Percentiles rank a stretch among this genome's conserved stretches.
Evolutionary conservation across 257 asterid species (phyloP).

Genomic region (Avicennia marina): DNA sequence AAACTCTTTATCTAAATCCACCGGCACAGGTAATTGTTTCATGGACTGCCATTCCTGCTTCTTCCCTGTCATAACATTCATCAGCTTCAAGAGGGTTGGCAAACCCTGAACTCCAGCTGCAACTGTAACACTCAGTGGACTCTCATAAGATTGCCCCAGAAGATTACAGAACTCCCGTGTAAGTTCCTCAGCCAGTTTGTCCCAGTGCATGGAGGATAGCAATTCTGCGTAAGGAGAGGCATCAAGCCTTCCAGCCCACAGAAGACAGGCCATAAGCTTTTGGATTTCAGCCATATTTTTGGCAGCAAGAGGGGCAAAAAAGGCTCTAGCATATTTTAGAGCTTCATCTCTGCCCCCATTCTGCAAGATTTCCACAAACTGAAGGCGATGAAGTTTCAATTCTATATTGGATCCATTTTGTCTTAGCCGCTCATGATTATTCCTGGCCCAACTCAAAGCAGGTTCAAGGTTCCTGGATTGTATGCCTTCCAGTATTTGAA

Average conservation of each 20-base stretch:
- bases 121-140: constrained; percentile 72
- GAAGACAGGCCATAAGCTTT: constrained; percentile 72
- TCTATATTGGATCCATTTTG: constrained; percentile 65
- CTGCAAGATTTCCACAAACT: constrained; percentile 74
- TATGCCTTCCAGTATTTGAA: constrained; percentile 59
- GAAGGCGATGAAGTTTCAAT: constrained; percentile 75
- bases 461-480: constrained; percentile 65
- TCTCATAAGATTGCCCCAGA: constrained; percentile 66
- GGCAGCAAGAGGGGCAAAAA: constrained; percentile 55
- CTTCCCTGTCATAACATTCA: constrained; percentile 74
- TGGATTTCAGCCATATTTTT: constrained; percentile 70
- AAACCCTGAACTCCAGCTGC: constrained; percentile 87
- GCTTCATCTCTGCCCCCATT: constrained; percentile 71
- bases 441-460: constrained; percentile 74
- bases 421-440: constrained; percentile 53
- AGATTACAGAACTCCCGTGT: constrained; percentile 71
- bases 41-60: constrained; percentile 89
- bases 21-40: constrained; percentile 85
- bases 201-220: constrained; percentile 62
- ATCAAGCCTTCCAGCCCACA: constrained; percentile 76
- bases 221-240: constrained; percentile 78
- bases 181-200: constrained; percentile 65
- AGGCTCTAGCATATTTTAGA: constrained; percentile 57
- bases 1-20: constrained; percentile 75
- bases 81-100: constrained; percentile 77